Evolutionary conservation across 2,329 filamentous ascomycete species (phyloP), one percentile per base, ranked within the genome.

Genomic region (Esteya vermicola): DNA sequence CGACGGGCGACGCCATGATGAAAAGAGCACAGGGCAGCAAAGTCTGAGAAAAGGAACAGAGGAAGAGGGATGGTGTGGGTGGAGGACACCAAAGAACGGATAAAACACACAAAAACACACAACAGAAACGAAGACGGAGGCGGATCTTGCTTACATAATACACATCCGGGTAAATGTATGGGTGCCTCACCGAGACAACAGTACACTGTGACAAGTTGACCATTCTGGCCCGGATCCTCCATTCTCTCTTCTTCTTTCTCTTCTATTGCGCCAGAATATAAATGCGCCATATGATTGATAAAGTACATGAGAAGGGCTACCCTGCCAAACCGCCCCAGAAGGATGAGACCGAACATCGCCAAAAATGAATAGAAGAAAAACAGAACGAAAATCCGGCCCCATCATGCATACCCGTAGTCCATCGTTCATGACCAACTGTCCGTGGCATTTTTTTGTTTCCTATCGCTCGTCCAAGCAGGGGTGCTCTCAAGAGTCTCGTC

Each of bases 1-100:
- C 54, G 33, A 83, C 67, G 5, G 75, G 68, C 3, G 72, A 25
- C 1, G 43, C 18, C 43, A 44, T 45, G 30, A n/a, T 14, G 35
- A 20, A 12, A 22, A 9, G 26, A 10, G 26, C n/a, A 10, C 9
- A 31, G 8, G 28, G 28, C 28, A 16, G 12, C 4, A 16, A 8
- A 16, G 28, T 16, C n/a, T n/a, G 28, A 9, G 28, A 16, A 6
- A 30, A 14, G 27, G 27, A 14, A 31, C 28, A 16, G 28, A 31
- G 28, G 18, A 7, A 26, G 8, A 26, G 25, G n/a, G n/a, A n/a
- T 26, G 25, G 25, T 26, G 25, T 13, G 25, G 25, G 13, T 8
- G 8, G 25, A 13, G 8, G 25, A 26, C 25, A 26, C n/a, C n/a
- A n/a, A n/a, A n/a, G n/a, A n/a, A n/a, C n/a, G n/a, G n/a, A 6